These are phyloP conservation scores for Tricholoma hemisulphureum DNA, from an alignment of 768 basidiomycete species.

Conservation along the genomic window DNA sequence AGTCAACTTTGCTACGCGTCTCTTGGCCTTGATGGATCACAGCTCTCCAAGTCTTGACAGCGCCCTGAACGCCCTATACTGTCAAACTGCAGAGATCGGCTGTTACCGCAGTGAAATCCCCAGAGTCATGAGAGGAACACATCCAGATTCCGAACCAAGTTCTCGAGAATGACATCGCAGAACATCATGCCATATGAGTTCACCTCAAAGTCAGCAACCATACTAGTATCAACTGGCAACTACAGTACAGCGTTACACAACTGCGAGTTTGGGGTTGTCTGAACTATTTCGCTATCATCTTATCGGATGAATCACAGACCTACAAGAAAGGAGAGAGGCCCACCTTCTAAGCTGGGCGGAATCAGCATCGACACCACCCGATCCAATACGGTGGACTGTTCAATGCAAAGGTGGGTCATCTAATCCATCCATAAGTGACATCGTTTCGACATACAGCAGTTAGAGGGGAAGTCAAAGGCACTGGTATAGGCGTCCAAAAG, in stretches of 20 bases:
- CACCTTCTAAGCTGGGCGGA: conserved; percentile 20
- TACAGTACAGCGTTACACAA: conserved; percentile 19
- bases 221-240: conserved; percentile 13
- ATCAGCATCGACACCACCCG: conserved; percentile 5
- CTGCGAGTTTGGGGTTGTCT: conserved; percentile 3
- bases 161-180: conserved; percentile 11
- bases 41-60: not conserved
- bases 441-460: conserved; percentile 6
- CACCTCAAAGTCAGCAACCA: conserved; percentile 5
- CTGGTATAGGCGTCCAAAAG: conserved; percentile 17
- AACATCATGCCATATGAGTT: not conserved
- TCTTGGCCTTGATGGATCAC: not conserved
- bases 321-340: conserved; percentile 16
- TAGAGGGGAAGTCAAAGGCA: conserved; percentile 18
- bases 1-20: not conserved
- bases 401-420: conserved; percentile 18
- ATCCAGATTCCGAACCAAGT: not conserved
- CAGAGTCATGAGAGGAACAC: not conserved
- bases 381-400: conserved; percentile 16
- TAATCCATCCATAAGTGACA: not conserved
- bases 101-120: not conserved
- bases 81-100: not conserved
- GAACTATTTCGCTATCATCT: not conserved
- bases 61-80: not conserved
- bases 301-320: conserved; percentile 7